Conservation (phyloP, 1,284 basidiomycete species). For the Singerocomus inundabilis region DNA sequence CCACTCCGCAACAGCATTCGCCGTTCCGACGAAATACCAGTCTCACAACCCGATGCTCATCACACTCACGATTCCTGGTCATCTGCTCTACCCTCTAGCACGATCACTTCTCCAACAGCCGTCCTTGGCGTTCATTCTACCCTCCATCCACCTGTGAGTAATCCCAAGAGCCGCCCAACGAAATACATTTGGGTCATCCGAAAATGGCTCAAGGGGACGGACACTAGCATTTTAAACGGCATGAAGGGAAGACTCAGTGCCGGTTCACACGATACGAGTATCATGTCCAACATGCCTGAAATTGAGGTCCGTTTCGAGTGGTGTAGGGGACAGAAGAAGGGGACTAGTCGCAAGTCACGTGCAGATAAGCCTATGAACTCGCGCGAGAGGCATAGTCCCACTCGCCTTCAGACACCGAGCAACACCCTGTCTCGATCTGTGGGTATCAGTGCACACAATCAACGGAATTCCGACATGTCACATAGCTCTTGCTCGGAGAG, state of each 20-base stretch:
- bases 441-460: slow-evolving; percentile 8
- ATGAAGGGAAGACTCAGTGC: slow-evolving; percentile 39
- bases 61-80: slow-evolving; percentile 15
- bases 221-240: slow-evolving; percentile 39
- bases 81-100: slow-evolving; percentile 17
- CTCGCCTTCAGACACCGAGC: slow-evolving; percentile 3
- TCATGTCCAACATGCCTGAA: slow-evolving; percentile 21
- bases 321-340: slow-evolving; percentile 47
- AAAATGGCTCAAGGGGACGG: slow-evolving; percentile 70
- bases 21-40: slow-evolving; percentile 14
- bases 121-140: slow-evolving; percentile 66
- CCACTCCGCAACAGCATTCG: slow-evolving; percentile 6
- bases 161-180: slow-evolving; percentile 47
- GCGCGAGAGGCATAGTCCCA: slow-evolving; percentile 11
- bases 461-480: slow-evolving; percentile 28
- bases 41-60: slow-evolving; percentile 9
- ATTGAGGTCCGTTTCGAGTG: slow-evolving; percentile 77
- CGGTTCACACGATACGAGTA: slow-evolving; percentile 19
- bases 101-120: slow-evolving; percentile 46
- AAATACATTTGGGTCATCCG: slow-evolving; percentile 83
- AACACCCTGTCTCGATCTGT: slow-evolving; percentile 5
- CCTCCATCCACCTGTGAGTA: slow-evolving; percentile 40
- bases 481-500: slow-evolving; percentile 33
- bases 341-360: slow-evolving; percentile 16
- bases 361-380: slow-evolving; percentile 18